A percentile compares a stretch with the other conserved stretches of the same genome.
Conservation (phyloP, 2,329 filamentous ascomycete species). For the Geosmithia flava region DNA sequence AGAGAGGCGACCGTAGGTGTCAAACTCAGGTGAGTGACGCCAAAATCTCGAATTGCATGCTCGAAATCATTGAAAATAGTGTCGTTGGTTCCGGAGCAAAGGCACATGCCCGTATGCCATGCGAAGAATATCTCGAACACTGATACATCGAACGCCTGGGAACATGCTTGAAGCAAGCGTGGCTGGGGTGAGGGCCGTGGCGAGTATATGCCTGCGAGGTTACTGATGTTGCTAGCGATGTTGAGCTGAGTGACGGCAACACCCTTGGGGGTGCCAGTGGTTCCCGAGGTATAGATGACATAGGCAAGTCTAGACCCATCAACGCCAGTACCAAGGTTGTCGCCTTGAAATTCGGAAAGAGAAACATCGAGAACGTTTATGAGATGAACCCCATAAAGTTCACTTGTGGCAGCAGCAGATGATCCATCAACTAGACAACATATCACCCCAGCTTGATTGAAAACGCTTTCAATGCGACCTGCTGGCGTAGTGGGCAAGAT, state of each 20-base stretch:
- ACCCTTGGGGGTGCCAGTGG: constrained; percentile 69
- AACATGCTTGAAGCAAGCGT: constrained; percentile 70
- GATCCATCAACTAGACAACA: constrained; percentile 28
- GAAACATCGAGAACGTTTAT: constrained; percentile 19
- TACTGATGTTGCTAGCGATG: constrained; percentile 61
- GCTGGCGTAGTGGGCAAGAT: constrained; percentile 59
- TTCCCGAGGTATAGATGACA: constrained; percentile 74
- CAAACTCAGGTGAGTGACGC: constrained; percentile 69
- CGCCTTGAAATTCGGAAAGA: constrained; percentile 14
- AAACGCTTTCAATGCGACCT: constrained; percentile 46
- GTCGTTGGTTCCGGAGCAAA: constrained; percentile 67
- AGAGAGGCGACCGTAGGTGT: constrained; percentile 76
- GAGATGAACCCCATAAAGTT: constrained; percentile 1
- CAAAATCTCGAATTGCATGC: constrained; percentile 46
- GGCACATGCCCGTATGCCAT: constrained; percentile 65
- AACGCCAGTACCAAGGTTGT: constrained; percentile 23
- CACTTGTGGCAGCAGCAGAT: constrained; percentile 5
- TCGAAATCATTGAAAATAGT: constrained; percentile 63
- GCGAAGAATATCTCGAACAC: constrained; percentile 86
- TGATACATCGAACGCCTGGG: constrained; percentile 76
- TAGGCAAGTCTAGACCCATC: constrained; percentile 51
- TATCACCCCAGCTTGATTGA: constrained; percentile 43
- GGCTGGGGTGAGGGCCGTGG: constrained; percentile 23
- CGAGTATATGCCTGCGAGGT: constrained; percentile 56
- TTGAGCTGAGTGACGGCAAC: constrained; percentile 68